Base-by-base conservation (phyloP, 2,329 filamentous ascomycete species). In the Fusarium verrucosum region DNA sequence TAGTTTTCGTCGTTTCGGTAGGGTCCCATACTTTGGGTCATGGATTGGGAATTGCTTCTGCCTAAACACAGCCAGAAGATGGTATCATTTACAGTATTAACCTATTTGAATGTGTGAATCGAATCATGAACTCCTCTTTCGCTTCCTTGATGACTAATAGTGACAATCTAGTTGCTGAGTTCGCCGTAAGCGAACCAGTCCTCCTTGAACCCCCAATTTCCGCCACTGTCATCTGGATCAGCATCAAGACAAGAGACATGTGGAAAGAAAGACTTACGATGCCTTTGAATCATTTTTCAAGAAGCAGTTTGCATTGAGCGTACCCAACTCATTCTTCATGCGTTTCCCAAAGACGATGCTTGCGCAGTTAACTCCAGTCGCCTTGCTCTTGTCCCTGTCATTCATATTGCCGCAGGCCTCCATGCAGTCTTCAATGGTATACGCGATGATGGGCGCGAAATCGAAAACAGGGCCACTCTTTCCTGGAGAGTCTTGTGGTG, bases 381-480 rank as follows among this genome's bases (percentile, higher is more conserved):
- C 2, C 30, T 10, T 0, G 20, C 26, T 1, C 44, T 30, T 1
- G 30, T 51, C 52, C 4, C 50, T 59, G 7, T 67, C 36, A 6
- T 56, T 66, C 63, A 67, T 52, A 2, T 49, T 41, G 0, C 53
- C 42, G 8, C 63, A 66, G 0, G 63, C 58, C 5, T 51, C 51
- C 16, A 67, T 63, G 4, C 63, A 66, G n/a, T 66, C 63, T 4
- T 67, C 23, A 1, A 66, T 53, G 1, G 49, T 49, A 0, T 66
- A 66, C 0, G 63, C 49, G 16, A 56, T 35, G 7, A 67, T 47
- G 4, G 60, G 45, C 2, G 53, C 32, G 1, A 42, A 17, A 3
- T 66, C 64, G 1, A 30, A 54, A 2, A 66, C 37, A n/a, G 50
- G 30, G 2, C 63, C 63, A 4, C 41, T 58, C 5, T 66, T 40